Conservation (phyloP, 2,329 filamentous ascomycete genomes). For the Alternaria sp. region DNA sequence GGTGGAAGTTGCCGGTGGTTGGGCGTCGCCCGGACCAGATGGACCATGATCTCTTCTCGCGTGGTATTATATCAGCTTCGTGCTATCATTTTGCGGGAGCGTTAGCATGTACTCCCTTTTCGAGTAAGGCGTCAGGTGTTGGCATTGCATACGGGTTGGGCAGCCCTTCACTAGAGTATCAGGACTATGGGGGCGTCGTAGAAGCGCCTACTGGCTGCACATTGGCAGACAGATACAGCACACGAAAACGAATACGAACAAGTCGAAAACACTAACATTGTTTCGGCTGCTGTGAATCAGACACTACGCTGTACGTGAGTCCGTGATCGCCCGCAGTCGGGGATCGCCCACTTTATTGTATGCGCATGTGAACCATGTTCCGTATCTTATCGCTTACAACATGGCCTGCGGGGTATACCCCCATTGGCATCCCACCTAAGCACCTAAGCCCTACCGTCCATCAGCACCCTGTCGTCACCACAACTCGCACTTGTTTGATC, state of each 20-base stretch:
- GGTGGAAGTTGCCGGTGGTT: constrained; percentile 96
- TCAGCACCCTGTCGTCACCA: constrained; percentile 13
- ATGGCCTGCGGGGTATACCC: constrained; percentile 14
- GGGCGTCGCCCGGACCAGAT: constrained; percentile 66
- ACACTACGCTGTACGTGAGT: background rate
- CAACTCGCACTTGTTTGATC: constrained; percentile 1
- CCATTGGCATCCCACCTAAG: constrained; percentile 15
- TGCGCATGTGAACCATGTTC: constrained; percentile 16
- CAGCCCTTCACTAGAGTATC: constrained; percentile 13
- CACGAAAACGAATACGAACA: constrained; percentile 16
- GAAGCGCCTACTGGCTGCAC: constrained; percentile 6
- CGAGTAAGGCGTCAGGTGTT: constrained; percentile 34
- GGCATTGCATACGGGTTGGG: constrained; percentile 28
- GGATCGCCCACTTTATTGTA: background rate
- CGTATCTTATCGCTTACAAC: constrained; percentile 18
- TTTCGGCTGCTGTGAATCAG: background rate
- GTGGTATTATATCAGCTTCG: constrained; percentile 26
- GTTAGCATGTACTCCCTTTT: constrained; percentile 28
- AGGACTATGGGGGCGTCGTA: constrained; percentile 22
- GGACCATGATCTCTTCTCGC: constrained; percentile 20
- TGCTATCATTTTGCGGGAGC: constrained; percentile 34
- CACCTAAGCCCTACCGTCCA: constrained; percentile 4
- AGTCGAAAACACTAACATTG: background rate
- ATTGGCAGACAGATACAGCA: constrained; percentile 1
- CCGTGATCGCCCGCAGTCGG: background rate